A percentile compares a stretch with the other conserved stretches of the same genome.
Evolutionary conservation across 345 rosid species (phyloP).

Genomic region (Heritiera littoralis): DNA sequence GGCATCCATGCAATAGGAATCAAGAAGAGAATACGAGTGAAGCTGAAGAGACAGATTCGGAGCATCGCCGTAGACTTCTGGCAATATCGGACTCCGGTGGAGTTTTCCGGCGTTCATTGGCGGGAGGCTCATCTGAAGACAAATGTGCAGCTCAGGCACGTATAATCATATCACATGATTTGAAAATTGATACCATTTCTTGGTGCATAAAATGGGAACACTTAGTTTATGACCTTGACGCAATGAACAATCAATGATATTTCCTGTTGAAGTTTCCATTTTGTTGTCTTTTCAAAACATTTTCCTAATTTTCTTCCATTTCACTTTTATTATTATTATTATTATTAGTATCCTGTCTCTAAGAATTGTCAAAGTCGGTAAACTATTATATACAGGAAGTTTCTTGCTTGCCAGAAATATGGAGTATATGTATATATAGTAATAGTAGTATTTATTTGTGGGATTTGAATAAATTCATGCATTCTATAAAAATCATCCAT

Average conservation of each 20-base stretch:
- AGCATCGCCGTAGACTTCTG: conserved; percentile 55
- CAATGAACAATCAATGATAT: too few species aligned
- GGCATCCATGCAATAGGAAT: conserved; percentile 69
- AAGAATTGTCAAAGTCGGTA: too few species aligned
- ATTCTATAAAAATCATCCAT: not conserved
- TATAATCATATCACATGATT: not conserved
- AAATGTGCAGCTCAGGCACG: conserved; percentile 50
- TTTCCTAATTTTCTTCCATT: too few species aligned
- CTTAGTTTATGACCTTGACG: too few species aligned
- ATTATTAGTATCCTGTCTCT: too few species aligned
- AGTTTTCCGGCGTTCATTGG: conserved; percentile 51
- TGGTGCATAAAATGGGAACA: too few species aligned
- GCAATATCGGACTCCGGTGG: conserved; percentile 27
- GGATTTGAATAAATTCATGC: not conserved
- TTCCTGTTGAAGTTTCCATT: too few species aligned
- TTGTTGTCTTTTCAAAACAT: too few species aligned
- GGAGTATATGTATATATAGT: too few species aligned
- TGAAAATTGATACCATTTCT: not conserved
- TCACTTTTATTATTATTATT: too few species aligned
- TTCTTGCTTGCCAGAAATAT: not conserved
- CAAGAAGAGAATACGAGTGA: not conserved
- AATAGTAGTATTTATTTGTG: too few species aligned
- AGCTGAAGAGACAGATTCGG: conserved; percentile 18
- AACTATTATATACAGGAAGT: not conserved
- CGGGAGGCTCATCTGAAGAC: conserved; percentile 37